Base-by-base conservation (phyloP, 2,329 filamentous ascomycete genomes). In the Calonectria pteridis region DNA sequence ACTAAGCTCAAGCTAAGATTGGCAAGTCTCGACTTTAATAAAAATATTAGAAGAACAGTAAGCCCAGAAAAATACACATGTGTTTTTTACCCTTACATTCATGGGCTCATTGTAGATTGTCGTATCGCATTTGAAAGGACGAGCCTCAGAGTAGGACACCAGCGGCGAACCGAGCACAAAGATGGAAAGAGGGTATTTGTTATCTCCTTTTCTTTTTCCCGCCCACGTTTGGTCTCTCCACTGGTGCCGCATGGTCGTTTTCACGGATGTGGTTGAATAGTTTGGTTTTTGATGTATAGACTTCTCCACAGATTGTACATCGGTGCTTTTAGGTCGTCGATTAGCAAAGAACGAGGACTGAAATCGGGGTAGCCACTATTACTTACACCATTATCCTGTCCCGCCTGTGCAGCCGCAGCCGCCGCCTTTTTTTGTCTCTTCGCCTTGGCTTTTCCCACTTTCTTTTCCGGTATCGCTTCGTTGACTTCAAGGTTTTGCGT, bases 201-300 rank as follows among this genome's bases (percentile, higher is more conserved):
- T 77, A 85, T 78, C 84, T 86, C 73, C 84, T 84, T 73, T 84
- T 84, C 73, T 85, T 87, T 76, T 84, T 86, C 40, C 78, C 76
- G 4, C 80, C 73, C 28, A 31, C 23, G 29, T 35, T 64, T 73
- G 59, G 37, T 68, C 72, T 76, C 81, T 77, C 33, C 31, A 86
- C 81, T 3, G 87, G 86, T 35, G 91, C 90, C 7, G 93, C 93
- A 85, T 97, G 94, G 13, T 86, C 86, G 23, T 90, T 84, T 13
- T 92, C 89, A 75, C 91, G 90, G 72, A 97, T 88, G 83, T 97
- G 95, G 67, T 90, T 87, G 82, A 96, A 96, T 23, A 97, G 84
- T 77, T 91, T 92, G 7, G 91, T 93, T 77, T 92, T 93, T 1
- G 93, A 95, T 0, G 90, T 76, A 70, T 90, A 91, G 1, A 72